Percentiles rank a stretch among this genome's conserved stretches.
Conservation (phyloP, 768 basidiomycete species). For the Chalciporus pseudorubinellus region DNA sequence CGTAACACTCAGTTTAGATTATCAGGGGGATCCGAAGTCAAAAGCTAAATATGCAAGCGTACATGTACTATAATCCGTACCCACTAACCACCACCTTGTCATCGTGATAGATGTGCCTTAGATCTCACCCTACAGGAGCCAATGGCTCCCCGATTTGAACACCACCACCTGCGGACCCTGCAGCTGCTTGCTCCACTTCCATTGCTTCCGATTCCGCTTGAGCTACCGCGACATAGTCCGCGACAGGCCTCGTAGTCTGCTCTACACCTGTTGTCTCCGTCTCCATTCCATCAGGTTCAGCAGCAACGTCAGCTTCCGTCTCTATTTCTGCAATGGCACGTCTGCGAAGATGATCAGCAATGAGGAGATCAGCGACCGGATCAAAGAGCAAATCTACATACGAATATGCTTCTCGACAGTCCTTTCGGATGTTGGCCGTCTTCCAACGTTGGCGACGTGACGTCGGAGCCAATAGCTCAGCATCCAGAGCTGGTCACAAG, state of each 20-base stretch:
- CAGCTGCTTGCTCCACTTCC: neutral
- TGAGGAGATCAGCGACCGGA: neutral
- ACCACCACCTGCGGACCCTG: neutral
- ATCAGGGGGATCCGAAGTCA: too few species aligned
- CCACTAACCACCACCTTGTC: neutral
- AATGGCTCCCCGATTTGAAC: neutral
- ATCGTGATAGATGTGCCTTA: constrained; percentile 4
- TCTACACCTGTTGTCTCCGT: neutral
- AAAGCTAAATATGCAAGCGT: neutral
- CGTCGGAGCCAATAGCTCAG: constrained; percentile 52
- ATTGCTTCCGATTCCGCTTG: neutral
- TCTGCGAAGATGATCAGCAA: constrained; percentile 20
- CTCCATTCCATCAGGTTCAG: constrained; percentile 3
- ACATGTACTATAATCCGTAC: neutral
- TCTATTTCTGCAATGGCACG: constrained; percentile 50
- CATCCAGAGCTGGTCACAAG: constrained; percentile 54
- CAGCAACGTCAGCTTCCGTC: constrained; percentile 27
- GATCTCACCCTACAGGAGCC: constrained; percentile 10
- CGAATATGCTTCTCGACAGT: constrained; percentile 64
- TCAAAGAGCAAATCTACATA: constrained; percentile 32
- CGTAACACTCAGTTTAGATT: too few species aligned
- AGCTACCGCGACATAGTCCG: neutral
- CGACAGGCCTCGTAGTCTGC: neutral
- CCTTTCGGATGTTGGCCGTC: constrained; percentile 43
- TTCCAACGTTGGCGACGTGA: constrained; percentile 64